Evolutionary conservation across 208 protist species (phyloP).

Genomic region (Leishmania guyanensis): DNA sequence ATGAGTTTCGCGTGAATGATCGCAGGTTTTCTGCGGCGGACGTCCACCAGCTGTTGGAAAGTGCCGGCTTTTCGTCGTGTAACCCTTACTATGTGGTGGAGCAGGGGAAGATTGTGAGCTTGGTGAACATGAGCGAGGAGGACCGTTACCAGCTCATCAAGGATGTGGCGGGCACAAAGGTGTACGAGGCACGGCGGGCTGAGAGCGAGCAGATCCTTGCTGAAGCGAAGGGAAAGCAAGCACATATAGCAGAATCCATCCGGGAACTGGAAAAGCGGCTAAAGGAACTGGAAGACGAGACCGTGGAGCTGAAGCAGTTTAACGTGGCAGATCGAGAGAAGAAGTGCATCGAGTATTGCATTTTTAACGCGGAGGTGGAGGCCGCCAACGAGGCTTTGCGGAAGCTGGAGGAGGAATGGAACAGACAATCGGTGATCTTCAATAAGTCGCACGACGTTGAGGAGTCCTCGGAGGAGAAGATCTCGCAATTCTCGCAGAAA

Average conservation of each 20-base stretch:
- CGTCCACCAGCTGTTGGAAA: slow-evolving; percentile 97
- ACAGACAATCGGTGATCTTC: slow-evolving; percentile 32
- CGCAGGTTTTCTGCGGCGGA: slow-evolving; percentile 92
- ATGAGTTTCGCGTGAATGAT: slow-evolving; percentile 98
- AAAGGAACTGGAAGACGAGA: slow-evolving; percentile 95
- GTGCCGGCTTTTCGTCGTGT: slow-evolving; percentile 97
- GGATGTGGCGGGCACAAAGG: slow-evolving; percentile 97
- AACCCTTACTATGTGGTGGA: slow-evolving; percentile 99
- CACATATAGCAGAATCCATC: slow-evolving; percentile 92
- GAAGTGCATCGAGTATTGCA: slow-evolving; percentile 92
- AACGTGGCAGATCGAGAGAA: slow-evolving; percentile 91
- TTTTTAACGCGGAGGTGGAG: slow-evolving; percentile 80
- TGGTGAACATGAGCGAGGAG: slow-evolving; percentile 96
- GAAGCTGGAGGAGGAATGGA: slow-evolving; percentile 66
- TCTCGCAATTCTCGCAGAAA: slow-evolving; percentile 38
- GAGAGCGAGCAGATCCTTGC: slow-evolving; percentile 95
- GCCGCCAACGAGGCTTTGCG: slow-evolving; percentile 53
- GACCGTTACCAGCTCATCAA: slow-evolving; percentile 97
- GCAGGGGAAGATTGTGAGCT: slow-evolving; percentile 96
- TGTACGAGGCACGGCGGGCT: slow-evolving; percentile 96
- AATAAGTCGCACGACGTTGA: slow-evolving; percentile 53
- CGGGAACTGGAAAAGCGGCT: slow-evolving; percentile 93
- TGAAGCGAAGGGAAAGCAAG: slow-evolving; percentile 87
- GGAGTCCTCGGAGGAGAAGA: slow-evolving; percentile 44
- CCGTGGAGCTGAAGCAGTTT: slow-evolving; percentile 94